Conservation (phyloP, 352 stramenopile species). For the Phytophthora cactorum region DNA sequence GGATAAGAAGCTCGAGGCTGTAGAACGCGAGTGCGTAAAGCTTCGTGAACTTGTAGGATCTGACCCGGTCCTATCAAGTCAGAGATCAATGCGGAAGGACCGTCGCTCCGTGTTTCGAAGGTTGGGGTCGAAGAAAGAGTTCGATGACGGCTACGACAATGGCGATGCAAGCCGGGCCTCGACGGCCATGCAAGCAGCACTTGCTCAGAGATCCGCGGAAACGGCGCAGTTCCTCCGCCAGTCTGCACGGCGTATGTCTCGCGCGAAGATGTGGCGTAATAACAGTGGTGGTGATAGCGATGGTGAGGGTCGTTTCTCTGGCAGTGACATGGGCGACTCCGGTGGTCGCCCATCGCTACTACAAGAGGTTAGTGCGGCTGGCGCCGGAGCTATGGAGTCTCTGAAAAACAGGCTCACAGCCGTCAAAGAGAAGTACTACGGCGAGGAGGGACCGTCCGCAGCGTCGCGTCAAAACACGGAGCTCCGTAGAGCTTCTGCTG, state of each 20-base stretch:
- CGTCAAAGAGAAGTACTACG: slow-evolving; percentile 88
- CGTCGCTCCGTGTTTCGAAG: slow-evolving; percentile 69
- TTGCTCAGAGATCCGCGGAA: slow-evolving; percentile 77
- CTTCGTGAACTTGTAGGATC: slow-evolving; percentile 64
- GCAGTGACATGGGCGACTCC: slow-evolving; percentile 50
- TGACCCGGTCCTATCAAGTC: slow-evolving; percentile 35
- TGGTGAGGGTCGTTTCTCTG: slow-evolving; percentile 56
- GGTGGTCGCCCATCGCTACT: slow-evolving; percentile 64
- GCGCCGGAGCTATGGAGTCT: slow-evolving; percentile 70
- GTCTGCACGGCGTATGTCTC: slow-evolving; percentile 72
- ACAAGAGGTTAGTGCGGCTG: slow-evolving; percentile 63
- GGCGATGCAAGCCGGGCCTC: slow-evolving; percentile 51
- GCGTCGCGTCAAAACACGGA: slow-evolving; percentile 20
- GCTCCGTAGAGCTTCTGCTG: slow-evolving; percentile 18
- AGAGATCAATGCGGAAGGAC: slow-evolving; percentile 51
- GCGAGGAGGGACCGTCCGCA: slow-evolving; percentile 40
- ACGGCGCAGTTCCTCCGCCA: slow-evolving; percentile 80
- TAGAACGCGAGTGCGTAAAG: slow-evolving; percentile 76
- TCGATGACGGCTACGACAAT: slow-evolving; percentile 49
- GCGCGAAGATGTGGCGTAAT: slow-evolving; percentile 64
- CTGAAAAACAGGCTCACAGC: slow-evolving; percentile 74
- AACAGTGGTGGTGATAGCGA: slow-evolving; percentile 45
- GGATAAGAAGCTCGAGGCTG: slow-evolving; percentile 79
- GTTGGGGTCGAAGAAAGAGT: slow-evolving; percentile 80
- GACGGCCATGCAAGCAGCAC: slow-evolving; percentile 56